Percentiles rank a stretch among this genome's conserved stretches.
Evolutionary conservation across 2,329 filamentous ascomycete species (phyloP).

Genomic region (Knufia fluminis): DNA sequence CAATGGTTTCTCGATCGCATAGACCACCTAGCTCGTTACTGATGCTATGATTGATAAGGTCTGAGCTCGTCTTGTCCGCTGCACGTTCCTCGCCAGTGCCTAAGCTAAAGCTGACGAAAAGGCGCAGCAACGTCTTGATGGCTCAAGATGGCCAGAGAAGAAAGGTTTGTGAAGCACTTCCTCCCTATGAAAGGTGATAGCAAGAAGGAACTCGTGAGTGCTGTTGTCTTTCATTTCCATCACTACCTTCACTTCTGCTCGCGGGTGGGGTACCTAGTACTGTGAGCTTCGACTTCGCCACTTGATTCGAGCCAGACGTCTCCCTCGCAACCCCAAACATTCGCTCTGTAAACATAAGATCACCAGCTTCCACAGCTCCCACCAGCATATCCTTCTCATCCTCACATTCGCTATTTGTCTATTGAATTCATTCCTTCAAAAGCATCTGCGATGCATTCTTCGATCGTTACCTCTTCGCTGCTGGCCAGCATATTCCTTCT

Average conservation of each 20-base stretch:
- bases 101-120: neutral
- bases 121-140: neutral
- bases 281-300: neutral
- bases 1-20: neutral
- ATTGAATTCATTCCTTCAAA: neutral
- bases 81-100: neutral
- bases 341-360: neutral
- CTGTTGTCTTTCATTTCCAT: neutral
- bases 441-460: neutral
- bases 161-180: neutral
- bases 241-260: neutral
- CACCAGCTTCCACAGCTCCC: neutral
- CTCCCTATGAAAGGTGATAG: neutral
- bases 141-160: neutral
- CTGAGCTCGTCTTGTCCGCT: neutral
- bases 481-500: conserved; percentile 9
- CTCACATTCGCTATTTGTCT: neutral
- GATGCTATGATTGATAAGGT: neutral
- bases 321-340: neutral
- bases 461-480: neutral
- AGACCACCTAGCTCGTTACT: neutral
- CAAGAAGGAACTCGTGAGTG: neutral
- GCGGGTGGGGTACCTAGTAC: neutral
- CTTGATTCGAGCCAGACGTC: neutral
- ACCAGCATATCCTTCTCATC: neutral